A percentile compares a stretch with the other conserved stretches of the same genome.
Conservation (phyloP, 305 asterid species). For the Solanum hybrid region DNA sequence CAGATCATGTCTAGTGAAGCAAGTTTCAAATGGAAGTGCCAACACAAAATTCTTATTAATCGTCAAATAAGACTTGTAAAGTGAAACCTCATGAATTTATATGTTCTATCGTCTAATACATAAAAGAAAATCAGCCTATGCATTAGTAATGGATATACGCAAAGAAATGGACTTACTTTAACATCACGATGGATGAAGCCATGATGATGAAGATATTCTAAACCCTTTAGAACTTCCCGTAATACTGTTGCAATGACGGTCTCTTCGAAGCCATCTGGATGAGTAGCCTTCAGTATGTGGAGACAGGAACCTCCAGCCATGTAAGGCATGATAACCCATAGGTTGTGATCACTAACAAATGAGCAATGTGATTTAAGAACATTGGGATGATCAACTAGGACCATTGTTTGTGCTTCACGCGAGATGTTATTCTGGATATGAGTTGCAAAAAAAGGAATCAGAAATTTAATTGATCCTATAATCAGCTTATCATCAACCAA, state of each 20-base stretch:
- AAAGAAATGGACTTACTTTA: slow-evolving; percentile 46
- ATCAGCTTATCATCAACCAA: not conserved
- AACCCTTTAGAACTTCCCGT: slow-evolving; percentile 84
- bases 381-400: slow-evolving; percentile 87
- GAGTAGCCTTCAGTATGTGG: slow-evolving; percentile 77
- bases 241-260: slow-evolving; percentile 79
- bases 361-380: slow-evolving; percentile 93
- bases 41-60: not conserved
- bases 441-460: slow-evolving; percentile 14
- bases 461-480: not conserved
- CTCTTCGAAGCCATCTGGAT: slow-evolving; percentile 95
- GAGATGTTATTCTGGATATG: slow-evolving; percentile 64
- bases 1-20: not conserved
- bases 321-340: slow-evolving; percentile 98
- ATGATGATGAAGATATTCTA: slow-evolving; percentile 93
- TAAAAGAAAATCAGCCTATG: not conserved
- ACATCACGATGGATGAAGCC: slow-evolving; percentile 99
- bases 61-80: not conserved
- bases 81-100: not conserved
- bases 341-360: slow-evolving; percentile 70
- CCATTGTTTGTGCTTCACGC: slow-evolving; percentile 94
- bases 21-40: not conserved
- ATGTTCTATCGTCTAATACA: not conserved
- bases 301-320: slow-evolving; percentile 98
- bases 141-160: not conserved